Conservation (phyloP, 176 grass and related monocot species). For the Chloris gayana region DNA sequence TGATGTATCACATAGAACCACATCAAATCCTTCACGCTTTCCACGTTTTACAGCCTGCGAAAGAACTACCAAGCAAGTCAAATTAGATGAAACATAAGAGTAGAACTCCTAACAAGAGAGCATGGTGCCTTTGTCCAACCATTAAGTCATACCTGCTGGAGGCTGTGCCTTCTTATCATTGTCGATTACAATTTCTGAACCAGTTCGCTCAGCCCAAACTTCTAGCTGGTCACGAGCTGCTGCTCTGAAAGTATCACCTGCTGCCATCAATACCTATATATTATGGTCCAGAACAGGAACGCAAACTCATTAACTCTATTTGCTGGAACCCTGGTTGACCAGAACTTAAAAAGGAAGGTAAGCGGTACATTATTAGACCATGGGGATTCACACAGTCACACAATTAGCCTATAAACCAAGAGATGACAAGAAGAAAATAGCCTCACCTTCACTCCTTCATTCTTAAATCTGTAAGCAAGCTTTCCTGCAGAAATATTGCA, state of each 20-base stretch:
- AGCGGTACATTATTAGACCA: neutral
- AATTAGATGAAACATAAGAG: slow-evolving; percentile 56
- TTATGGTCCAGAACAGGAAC: slow-evolving; percentile 30
- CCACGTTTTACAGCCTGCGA: slow-evolving; percentile 91
- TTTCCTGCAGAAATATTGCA: slow-evolving; percentile 70
- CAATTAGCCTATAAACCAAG: slow-evolving; percentile 1
- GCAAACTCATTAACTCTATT: slow-evolving; percentile 15
- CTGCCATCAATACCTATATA: slow-evolving; percentile 89
- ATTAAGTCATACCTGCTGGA: slow-evolving; percentile 57
- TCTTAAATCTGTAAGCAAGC: slow-evolving; percentile 93
- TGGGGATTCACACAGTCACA: neutral
- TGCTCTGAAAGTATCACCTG: slow-evolving; percentile 94
- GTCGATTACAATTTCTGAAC: slow-evolving; percentile 79
- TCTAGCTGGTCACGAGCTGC: slow-evolving; percentile 97
- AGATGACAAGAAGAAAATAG: slow-evolving; percentile 14
- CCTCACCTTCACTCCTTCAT: slow-evolving; percentile 87
- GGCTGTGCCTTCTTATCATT: slow-evolving; percentile 78
- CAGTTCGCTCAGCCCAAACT: slow-evolving; percentile 92
- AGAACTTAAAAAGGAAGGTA: neutral
- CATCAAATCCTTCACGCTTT: slow-evolving; percentile 83
- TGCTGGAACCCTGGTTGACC: neutral
- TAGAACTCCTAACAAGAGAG: neutral
- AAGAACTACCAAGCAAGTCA: slow-evolving; percentile 83
- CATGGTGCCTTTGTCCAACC: slow-evolving; percentile 27
- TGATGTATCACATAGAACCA: slow-evolving; percentile 94